Conservation (phyloP, 2,329 filamentous ascomycete species). For the Lecanicillium sp. region DNA sequence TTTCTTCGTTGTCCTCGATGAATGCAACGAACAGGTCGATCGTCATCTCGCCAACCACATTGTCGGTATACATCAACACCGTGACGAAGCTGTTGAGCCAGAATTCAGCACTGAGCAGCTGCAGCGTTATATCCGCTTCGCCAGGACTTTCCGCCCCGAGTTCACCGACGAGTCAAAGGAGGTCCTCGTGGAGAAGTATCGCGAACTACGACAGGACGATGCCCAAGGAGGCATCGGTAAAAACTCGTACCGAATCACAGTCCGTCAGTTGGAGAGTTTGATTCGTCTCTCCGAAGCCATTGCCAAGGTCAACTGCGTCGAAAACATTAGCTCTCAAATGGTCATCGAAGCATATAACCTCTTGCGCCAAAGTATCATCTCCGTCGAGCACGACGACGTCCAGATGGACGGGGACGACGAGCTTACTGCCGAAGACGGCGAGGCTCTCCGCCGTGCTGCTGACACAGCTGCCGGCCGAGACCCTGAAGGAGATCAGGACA, state of each 20-base stretch:
- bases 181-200: constrained; percentile 85
- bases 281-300: constrained; percentile 97
- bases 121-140: constrained; percentile 95
- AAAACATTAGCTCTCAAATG: constrained; percentile 76
- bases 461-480: constrained; percentile 34
- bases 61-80: constrained; percentile 83
- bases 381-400: constrained; percentile 94
- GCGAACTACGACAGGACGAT: constrained; percentile 87
- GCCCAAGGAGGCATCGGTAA: constrained; percentile 87
- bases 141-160: constrained; percentile 84
- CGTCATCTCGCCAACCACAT: constrained; percentile 91
- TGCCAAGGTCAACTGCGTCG: constrained; percentile 92
- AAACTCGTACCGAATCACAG: constrained; percentile 96
- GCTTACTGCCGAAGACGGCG: constrained; percentile 34
- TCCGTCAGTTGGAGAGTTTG: constrained; percentile 90
- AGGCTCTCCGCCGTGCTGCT: constrained; percentile 31
- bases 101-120: constrained; percentile 95
- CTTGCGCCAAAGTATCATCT: constrained; percentile 89
- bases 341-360: constrained; percentile 90
- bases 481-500: constrained; percentile 36
- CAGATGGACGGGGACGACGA: constrained; percentile 76
- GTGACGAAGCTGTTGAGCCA: constrained; percentile 83
- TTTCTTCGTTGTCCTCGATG: constrained; percentile 95
- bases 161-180: constrained; percentile 84
- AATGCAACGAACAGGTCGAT: constrained; percentile 88